Base-by-base conservation (phyloP, 495 filamentous ascomycete species). In the Neurospora hispaniola region DNA sequence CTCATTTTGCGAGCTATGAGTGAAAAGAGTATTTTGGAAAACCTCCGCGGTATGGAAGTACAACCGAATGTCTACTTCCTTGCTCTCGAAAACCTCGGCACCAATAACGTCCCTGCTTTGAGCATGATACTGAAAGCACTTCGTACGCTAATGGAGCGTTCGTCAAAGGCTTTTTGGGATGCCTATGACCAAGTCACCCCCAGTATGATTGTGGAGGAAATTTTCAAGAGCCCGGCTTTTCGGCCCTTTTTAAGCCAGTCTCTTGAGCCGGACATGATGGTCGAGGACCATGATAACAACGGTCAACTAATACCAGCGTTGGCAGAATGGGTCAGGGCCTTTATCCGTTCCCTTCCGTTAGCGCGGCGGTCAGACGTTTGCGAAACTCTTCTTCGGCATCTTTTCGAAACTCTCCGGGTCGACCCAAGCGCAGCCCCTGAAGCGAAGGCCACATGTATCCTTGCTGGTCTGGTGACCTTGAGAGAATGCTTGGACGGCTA, bases 101-200 rank as follows among this genome's bases (percentile, higher is more conserved):
- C 90, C 23, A 84, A 88, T 62, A 88, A 86, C 12, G 81, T 82
- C 2, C 83, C 86, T 4, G 85, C 89, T 12, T 82, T 96, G 69
- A 80, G 84, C 12, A 82, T 89, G 74, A 81, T 94, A 6, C 77
- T 96, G 39, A 86, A 89, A 72, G 88, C 89, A 1, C 88, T 96
- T 69, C 85, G 86, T 40, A 84, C 80, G 11, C 84, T 97, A 16
- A 81, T 98, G 59, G 87, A 89, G 72, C 91, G 91, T 72, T 90
- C 92, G 0, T 87, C 92, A 0, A 86, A 85, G 59, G 90, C 91
- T 72, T 96, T 97, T 76, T 97, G 94, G 94, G 90, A 91, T 74
- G 92, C 93, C 1, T 91, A 93, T 84, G 91, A 91, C 41, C 86
- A 90, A 18, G 91, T 94, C 66, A 91, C 91, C 2, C 90, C 93